These are phyloP conservation scores for Starmerella tilneyi DNA, from an alignment of 805 yeast species.

Conservation along the genomic window DNA sequence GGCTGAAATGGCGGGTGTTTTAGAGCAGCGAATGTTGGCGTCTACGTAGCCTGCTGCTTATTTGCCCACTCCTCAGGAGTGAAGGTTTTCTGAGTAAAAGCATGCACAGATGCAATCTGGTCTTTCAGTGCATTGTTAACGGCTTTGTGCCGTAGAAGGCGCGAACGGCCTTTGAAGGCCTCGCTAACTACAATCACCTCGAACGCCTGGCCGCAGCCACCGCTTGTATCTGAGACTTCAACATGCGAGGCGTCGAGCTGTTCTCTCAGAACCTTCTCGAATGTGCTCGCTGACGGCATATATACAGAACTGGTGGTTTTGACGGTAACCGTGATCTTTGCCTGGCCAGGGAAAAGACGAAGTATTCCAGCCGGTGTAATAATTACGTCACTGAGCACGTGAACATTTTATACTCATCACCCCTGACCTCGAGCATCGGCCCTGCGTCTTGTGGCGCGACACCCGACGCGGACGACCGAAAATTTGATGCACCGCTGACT, in stretches of 20 bases:
- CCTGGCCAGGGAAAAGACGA: too few relatives aligned
- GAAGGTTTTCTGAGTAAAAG: slow-evolving; percentile 71
- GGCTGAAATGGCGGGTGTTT: slow-evolving; percentile 3
- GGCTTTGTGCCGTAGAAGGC: slow-evolving; percentile 72
- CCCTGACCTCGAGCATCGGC: too few relatives aligned
- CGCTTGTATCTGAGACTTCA: slow-evolving; percentile 67
- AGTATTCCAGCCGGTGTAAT: too few relatives aligned
- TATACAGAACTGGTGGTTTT: too few relatives aligned
- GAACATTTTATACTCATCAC: too few relatives aligned
- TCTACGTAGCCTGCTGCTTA: slow-evolving; percentile 1
- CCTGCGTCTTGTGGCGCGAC: too few relatives aligned
- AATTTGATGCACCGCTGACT: too few relatives aligned
- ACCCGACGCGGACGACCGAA: too few relatives aligned
- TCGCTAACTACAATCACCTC: slow-evolving; percentile 78
- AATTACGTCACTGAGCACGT: too few relatives aligned
- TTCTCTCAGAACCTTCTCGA: slow-evolving; percentile 35
- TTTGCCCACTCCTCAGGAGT: slow-evolving; percentile 81
- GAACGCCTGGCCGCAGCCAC: slow-evolving; percentile 98
- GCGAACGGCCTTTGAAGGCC: slow-evolving; percentile 68
- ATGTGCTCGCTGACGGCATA: too few relatives aligned
- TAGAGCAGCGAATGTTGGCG: not conserved
- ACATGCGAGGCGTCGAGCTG: slow-evolving; percentile 54
- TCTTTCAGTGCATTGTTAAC: slow-evolving; percentile 71
- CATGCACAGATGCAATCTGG: slow-evolving; percentile 83
- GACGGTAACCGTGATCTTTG: too few relatives aligned